Conservation (phyloP, 306 rosid genomes). For the Quercus glauca region DNA sequence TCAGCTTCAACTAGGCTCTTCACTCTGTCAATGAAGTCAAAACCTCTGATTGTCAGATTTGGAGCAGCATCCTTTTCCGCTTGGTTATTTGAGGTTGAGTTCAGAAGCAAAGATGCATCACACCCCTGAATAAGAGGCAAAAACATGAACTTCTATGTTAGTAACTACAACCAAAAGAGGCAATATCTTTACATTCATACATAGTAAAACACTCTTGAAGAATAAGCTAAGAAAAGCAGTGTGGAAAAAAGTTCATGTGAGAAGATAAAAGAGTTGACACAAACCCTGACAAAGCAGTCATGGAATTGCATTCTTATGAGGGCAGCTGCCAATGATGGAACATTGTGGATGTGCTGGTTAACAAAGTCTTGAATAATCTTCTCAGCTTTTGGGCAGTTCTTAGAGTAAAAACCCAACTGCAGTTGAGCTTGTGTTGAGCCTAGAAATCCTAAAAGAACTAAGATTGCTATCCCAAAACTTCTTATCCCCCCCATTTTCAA, state of each 20-base stretch:
- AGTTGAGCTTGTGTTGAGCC: conserved; percentile 55
- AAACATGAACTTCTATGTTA: not conserved
- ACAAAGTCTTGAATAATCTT: conserved; percentile 50
- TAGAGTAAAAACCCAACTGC: conserved; percentile 45
- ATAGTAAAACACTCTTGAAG: too few species aligned
- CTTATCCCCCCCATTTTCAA: conserved; percentile 40
- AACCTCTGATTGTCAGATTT: conserved; percentile 79
- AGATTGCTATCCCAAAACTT: conserved; percentile 19
- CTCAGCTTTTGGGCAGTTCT: conserved; percentile 75
- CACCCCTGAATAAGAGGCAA: conserved; percentile 57
- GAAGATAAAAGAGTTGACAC: not conserved
- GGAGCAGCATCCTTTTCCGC: conserved; percentile 65
- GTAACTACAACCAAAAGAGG: not conserved
- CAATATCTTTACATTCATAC: too few species aligned
- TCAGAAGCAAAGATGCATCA: conserved; percentile 80
- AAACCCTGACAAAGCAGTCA: conserved; percentile 79
- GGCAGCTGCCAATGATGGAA: conserved; percentile 78
- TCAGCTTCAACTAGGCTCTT: conserved; percentile 79
- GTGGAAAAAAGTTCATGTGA: not conserved
- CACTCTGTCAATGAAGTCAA: conserved; percentile 77
- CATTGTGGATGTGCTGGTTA: conserved; percentile 49
- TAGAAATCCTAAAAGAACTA: conserved; percentile 40
- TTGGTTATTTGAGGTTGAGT: conserved; percentile 56
- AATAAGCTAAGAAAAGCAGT: too few species aligned
- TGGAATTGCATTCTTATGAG: conserved; percentile 81